A percentile compares a stretch with the other conserved stretches of the same genome.
Conservation (phyloP, 257 asterid species). For the Gardenia jasminoides region DNA sequence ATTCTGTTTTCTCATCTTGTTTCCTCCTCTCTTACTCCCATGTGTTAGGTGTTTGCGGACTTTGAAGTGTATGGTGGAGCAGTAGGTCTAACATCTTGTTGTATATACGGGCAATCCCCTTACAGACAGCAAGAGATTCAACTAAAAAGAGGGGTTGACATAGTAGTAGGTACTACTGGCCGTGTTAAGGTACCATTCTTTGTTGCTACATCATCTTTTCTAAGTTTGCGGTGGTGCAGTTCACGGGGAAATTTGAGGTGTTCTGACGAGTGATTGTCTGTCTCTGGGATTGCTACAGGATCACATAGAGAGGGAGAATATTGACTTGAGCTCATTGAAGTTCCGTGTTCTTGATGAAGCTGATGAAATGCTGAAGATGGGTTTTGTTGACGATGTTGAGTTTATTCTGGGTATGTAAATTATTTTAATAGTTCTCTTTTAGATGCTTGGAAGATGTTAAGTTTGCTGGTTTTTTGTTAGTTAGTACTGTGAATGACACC, state of each 20-base stretch:
- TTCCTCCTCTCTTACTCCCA: not conserved
- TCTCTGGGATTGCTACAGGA: slow-evolving; percentile 49
- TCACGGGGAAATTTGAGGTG: not conserved
- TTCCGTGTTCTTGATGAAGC: slow-evolving; percentile 98
- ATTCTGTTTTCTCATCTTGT: not conserved
- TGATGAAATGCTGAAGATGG: slow-evolving; percentile 99
- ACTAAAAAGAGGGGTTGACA: slow-evolving; percentile 83
- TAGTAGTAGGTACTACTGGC: slow-evolving; percentile 90
- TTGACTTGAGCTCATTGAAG: slow-evolving; percentile 70
- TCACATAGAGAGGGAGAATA: slow-evolving; percentile 73
- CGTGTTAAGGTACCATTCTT: slow-evolving; percentile 66
- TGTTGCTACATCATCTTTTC: not conserved
- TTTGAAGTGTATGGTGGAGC: slow-evolving; percentile 76
- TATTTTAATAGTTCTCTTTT: not conserved
- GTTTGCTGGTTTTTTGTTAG: not conserved
- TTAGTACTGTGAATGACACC: not conserved
- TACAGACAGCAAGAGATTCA: slow-evolving; percentile 52
- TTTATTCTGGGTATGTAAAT: slow-evolving; percentile 74
- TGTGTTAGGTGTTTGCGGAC: slow-evolving; percentile 63
- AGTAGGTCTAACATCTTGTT: slow-evolving; percentile 72
- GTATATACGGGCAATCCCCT: slow-evolving; percentile 86
- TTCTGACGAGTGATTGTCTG: not conserved
- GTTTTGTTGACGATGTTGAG: slow-evolving; percentile 98
- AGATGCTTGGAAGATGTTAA: no score
- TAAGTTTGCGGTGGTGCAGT: not conserved